Percentiles rank a stretch among this genome's conserved stretches.
phyloP scores from a whole-genome alignment of 2,329 filamentous ascomycete genomes.

The Penicillium nordicum region DNA sequence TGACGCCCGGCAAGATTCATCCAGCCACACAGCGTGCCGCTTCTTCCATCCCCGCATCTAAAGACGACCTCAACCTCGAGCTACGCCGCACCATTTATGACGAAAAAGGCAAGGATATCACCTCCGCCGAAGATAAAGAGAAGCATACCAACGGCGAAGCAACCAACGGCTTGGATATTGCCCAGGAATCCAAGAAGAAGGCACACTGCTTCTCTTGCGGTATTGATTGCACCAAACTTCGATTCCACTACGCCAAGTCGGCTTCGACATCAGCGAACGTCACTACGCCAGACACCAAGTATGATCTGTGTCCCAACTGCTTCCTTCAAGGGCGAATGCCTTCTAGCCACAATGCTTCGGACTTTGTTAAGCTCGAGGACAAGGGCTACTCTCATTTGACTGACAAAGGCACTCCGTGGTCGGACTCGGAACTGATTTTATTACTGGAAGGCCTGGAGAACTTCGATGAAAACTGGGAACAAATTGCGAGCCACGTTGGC shows the following conservation, averaged over 20 bases:
- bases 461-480: conserved; percentile 93
- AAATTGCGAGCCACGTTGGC: conserved; percentile 87
- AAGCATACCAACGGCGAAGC: conserved; percentile 68
- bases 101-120: conserved; percentile 79
- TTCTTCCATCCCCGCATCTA: conserved; percentile 61
- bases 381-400: conserved; percentile 73
- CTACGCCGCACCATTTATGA: conserved; percentile 95
- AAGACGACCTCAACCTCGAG: conserved; percentile 84
- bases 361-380: conserved; percentile 88
- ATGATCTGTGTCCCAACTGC: conserved; percentile 88
- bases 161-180: conserved; percentile 60
- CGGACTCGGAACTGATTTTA: conserved; percentile 81
- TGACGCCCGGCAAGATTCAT: conserved; percentile 59
- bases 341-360: conserved; percentile 68
- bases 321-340: conserved; percentile 82
- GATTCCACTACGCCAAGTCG: conserved; percentile 68
- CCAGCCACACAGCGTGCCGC: conserved; percentile 69
- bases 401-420: conserved; percentile 85
- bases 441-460: conserved; percentile 87
- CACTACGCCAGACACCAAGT: conserved; percentile 60
- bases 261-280: conserved; percentile 57
- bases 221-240: conserved; percentile 75
- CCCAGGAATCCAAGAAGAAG: conserved; percentile 62
- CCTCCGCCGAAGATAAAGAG: conserved; percentile 65
- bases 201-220: conserved; percentile 88